Percentiles rank a stretch among this genome's conserved stretches.
Evolutionary conservation across 805 yeast species (phyloP).

Genomic region (Metschnikowia peoriensis): DNA sequence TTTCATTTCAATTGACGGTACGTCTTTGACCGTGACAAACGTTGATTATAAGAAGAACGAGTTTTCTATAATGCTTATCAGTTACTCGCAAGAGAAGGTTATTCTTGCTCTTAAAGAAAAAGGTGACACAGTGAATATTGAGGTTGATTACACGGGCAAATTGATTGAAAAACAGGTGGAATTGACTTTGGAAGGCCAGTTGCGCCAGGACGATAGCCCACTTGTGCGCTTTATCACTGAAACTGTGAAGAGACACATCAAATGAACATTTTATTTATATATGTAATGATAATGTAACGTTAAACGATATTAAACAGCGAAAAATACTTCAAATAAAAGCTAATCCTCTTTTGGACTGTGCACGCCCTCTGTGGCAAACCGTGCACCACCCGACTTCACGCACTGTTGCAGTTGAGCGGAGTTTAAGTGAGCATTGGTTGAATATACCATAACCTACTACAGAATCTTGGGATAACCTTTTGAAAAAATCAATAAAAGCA

Average conservation of each 20-base stretch:
- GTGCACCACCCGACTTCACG: conserved; percentile 4
- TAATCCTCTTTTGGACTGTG: neutral
- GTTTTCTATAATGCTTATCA: conserved; percentile 87
- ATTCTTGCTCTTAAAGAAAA: conserved; percentile 61
- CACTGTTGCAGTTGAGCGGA: neutral
- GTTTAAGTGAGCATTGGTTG: too few species aligned
- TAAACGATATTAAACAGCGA: conserved; percentile 4
- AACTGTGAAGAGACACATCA: conserved; percentile 25
- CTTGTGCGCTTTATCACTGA: conserved; percentile 46
- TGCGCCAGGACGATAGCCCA: conserved; percentile 46
- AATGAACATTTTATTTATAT: neutral
- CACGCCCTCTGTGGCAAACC: conserved; percentile 19
- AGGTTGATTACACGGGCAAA: conserved; percentile 94
- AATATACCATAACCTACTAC: too few species aligned
- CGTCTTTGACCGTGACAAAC: conserved; percentile 81
- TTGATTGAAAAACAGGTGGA: conserved; percentile 83
- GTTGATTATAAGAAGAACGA: conserved; percentile 59
- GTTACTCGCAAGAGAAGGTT: conserved; percentile 84
- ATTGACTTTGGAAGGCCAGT: conserved; percentile 52
- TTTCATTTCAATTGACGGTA: conserved; percentile 88
- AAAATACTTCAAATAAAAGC: neutral
- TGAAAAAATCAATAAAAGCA: too few species aligned
- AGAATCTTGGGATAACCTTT: too few species aligned
- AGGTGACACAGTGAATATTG: conserved; percentile 77
- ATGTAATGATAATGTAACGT: conserved; percentile 20